Evolutionary conservation across 2,329 filamentous ascomycete species (phyloP).

Genomic region (Helotiales sp.): DNA sequence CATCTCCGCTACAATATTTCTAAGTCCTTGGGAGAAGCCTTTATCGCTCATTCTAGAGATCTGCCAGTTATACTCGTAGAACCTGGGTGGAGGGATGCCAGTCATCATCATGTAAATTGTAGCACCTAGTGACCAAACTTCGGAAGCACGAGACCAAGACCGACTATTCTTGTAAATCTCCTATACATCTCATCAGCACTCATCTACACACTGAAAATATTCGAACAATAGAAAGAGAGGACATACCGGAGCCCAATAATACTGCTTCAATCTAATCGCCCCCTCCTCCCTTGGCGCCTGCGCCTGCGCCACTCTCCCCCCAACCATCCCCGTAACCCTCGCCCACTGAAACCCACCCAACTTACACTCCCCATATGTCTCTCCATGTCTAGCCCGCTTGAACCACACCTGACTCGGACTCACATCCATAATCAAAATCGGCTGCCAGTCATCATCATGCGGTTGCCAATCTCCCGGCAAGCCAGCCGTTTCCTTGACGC

Average conservation of each 20-base stretch:
- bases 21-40: conserved; percentile 21
- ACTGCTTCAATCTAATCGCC: conserved; percentile 19
- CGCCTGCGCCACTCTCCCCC: conserved; percentile 16
- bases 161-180: conserved; percentile 28
- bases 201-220: neutral
- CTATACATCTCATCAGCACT: conserved; percentile 11
- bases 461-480: conserved; percentile 24
- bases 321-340: conserved; percentile 26
- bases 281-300: conserved; percentile 15
- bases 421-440: conserved; percentile 52
- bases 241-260: conserved; percentile 30
- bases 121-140: conserved; percentile 32
- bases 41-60: conserved; percentile 30
- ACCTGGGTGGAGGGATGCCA: conserved; percentile 29
- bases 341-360: conserved; percentile 49
- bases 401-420: conserved; percentile 51
- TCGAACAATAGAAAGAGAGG: neutral
- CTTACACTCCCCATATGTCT: conserved; percentile 55
- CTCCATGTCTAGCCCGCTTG: conserved; percentile 45
- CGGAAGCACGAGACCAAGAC: conserved; percentile 21
- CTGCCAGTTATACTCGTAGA: conserved; percentile 26
- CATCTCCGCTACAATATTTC: conserved; percentile 27
- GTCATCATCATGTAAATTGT: conserved; percentile 35
- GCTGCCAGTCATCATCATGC: conserved; percentile 47
- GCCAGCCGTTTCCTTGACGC: conserved; percentile 34